phyloP scores from a whole-genome alignment of 371 early-diverging fungal genomes.

The Mucor sp. region DNA sequence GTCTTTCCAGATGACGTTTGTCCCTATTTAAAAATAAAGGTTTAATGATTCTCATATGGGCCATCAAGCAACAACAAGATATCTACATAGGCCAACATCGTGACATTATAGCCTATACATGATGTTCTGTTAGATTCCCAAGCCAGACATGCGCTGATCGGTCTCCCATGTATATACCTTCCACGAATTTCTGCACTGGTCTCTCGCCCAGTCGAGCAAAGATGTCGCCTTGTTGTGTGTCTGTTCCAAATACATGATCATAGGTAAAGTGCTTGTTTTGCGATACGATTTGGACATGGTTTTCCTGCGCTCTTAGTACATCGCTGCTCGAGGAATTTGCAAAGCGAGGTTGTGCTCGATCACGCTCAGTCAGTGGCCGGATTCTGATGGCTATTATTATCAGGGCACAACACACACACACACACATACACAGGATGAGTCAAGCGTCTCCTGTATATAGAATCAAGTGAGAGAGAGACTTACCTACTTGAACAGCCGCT shows the following conservation, averaged over 20 bases:
- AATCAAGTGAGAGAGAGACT: conserved; percentile 3
- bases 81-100: conserved; percentile 96
- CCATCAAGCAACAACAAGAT: background rate
- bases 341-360: conserved; percentile 49
- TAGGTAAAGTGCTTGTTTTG: conserved; percentile 49
- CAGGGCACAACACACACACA: too few species aligned
- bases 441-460: background rate
- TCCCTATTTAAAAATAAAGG: conserved; percentile 34
- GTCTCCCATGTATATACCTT: conserved; percentile 32
- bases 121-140: background rate
- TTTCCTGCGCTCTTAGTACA: conserved; percentile 38
- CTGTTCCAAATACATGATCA: conserved; percentile 50
- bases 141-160: background rate
- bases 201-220: conserved; percentile 39
- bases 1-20: conserved; percentile 98
- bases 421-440: background rate
- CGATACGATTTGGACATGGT: conserved; percentile 44
- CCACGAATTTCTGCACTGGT: conserved; percentile 47
- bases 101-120: conserved; percentile 85
- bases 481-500: conserved; percentile 49
- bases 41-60: background rate
- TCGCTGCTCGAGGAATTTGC: conserved; percentile 35
- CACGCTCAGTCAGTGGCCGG: conserved; percentile 46
- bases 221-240: conserved; percentile 43
- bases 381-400: conserved; percentile 44